Evolutionary conservation across 169 alveolate species (phyloP), one percentile per base, ranked within the genome.

Genomic region (Cryptosporidium canis): DNA sequence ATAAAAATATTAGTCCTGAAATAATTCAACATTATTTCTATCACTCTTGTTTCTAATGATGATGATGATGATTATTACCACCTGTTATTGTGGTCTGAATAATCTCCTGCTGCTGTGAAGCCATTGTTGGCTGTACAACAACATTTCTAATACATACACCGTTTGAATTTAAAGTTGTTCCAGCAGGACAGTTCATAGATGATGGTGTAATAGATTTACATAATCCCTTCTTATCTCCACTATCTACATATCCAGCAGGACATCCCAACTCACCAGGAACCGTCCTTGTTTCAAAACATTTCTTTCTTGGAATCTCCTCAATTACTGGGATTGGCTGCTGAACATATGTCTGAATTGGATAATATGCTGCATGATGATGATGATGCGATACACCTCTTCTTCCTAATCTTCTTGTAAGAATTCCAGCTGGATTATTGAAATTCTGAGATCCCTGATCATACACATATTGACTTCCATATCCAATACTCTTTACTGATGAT

Each of bases 171-270:
- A 71, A 33, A 29, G 37, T 55, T 33, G 85, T 47, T 47, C 67
- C 85, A 71, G 85, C 4, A 31, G 85, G 85, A 21, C 85, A 71
- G n/a, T 48, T 71, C 64, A 71, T 21, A 2, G 85, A 24, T 29
- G 85, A 48, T 18, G 85, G 85, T 14, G 53, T 48, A 33, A 71
- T 51, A 27, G 85, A 71, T 71, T 71, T 48, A 71, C 85, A 71
- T 39, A 53, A 27, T 21, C 85, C 85, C 21, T 71, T 71, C 8
- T 51, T n/a, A 18, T 66, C 85, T n/a, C 63, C 85, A 5, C 44
- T 45, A 7, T 71, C 85, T 33, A 31, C n/a, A 71, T 51, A 71
- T 37, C 85, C 85, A 51, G 12, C 56, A 33, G 85, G 85, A 21
- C 85, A 71, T 18, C 45, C 35, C 29, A 71, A 51, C 39, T 71